phyloP scores from a whole-genome alignment of 371 early-diverging fungal species.

The Mortierella sp. region DNA sequence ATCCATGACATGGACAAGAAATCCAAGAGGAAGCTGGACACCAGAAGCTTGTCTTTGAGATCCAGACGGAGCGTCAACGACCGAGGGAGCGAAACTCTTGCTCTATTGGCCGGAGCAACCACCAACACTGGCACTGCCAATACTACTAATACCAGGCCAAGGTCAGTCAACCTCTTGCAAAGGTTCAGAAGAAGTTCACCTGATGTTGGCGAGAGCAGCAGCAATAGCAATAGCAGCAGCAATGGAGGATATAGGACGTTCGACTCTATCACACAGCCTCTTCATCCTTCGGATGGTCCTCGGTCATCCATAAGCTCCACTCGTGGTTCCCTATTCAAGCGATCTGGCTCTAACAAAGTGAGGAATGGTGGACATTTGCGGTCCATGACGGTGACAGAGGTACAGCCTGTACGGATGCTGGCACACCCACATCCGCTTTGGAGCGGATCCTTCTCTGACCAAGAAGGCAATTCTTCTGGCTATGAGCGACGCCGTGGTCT shows the following conservation, averaged over 20 bases:
- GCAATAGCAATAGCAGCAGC: too few species aligned
- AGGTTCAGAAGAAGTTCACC: conserved; percentile 21
- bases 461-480: conserved; percentile 16
- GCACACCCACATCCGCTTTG: conserved; percentile 53
- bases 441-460: conserved; percentile 50
- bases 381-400: conserved; percentile 17
- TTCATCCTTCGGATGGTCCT: not conserved
- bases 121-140: too few species aligned
- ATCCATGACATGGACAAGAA: conserved; percentile 36
- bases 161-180: conserved; percentile 19
- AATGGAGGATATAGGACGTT: conserved; percentile 2
- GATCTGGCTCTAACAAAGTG: not conserved
- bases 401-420: conserved; percentile 3
- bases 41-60: not conserved
- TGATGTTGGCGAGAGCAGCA: conserved; percentile 13
- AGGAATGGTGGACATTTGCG: conserved; percentile 7
- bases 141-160: not conserved
- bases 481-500: conserved; percentile 30
- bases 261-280: not conserved
- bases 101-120: conserved; percentile 3
- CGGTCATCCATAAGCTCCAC: not conserved
- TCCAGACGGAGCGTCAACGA: conserved; percentile 4
- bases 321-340: not conserved
- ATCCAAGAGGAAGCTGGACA: conserved; percentile 12
- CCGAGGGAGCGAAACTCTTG: conserved; percentile 5